phyloP scores from a whole-genome alignment of 1,139 yeast genomes.

The Scheffersomyces lignicola region DNA sequence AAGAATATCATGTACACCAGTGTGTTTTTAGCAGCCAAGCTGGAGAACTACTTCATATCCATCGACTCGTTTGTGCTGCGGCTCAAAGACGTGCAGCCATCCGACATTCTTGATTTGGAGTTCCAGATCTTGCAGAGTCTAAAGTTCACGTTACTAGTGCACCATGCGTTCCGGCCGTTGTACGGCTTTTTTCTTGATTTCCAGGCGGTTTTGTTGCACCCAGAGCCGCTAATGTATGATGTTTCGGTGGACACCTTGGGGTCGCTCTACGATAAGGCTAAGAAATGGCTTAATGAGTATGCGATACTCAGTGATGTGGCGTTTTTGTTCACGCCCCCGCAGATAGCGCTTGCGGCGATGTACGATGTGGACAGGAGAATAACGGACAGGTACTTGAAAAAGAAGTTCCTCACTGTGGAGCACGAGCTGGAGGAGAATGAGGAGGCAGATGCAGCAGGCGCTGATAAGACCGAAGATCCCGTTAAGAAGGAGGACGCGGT shows the following conservation, averaged over 20 bases:
- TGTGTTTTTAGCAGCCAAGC: constrained; percentile 86
- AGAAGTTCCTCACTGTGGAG: constrained; percentile 48
- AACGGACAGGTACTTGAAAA: constrained; percentile 62
- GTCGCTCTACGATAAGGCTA: constrained; percentile 66
- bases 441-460: constrained; percentile 15
- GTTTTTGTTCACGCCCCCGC: constrained; percentile 88
- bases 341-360: constrained; percentile 86
- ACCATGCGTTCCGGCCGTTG: constrained; percentile 83
- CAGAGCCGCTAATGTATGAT: constrained; percentile 36
- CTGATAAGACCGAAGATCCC: constrained; percentile 8
- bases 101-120: constrained; percentile 74
- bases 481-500: constrained; percentile 9
- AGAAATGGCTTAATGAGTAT: constrained; percentile 61
- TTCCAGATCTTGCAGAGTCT: constrained; percentile 72
- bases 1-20: constrained; percentile 81
- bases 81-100: constrained; percentile 63
- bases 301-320: constrained; percentile 69
- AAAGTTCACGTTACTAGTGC: constrained; percentile 77
- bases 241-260: constrained; percentile 47
- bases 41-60: constrained; percentile 86
- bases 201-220: constrained; percentile 59
- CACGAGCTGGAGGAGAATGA: constrained; percentile 11
- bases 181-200: constrained; percentile 91
- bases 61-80: constrained; percentile 77
- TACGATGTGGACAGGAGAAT: constrained; percentile 64